Evolutionary conservation across 106 monocot genomes (phyloP), one percentile per base, ranked within the genome.

Genomic region (Allium sativum): DNA sequence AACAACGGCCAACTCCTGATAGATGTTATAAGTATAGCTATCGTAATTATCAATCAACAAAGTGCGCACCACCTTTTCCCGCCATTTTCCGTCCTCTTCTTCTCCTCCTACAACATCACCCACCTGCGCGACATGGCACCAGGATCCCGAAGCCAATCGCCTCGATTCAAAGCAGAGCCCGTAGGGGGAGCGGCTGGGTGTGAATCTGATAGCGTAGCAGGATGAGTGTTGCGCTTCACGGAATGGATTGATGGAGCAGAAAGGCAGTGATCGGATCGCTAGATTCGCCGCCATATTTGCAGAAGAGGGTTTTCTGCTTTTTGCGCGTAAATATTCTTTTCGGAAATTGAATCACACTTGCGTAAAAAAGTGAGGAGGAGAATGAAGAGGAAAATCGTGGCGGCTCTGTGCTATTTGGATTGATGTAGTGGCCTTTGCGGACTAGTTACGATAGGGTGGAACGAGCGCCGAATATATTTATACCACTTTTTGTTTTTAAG

Each of bases 21-120:
- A 98, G 43, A 98, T 88, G 65, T 98, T 98, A 69, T 85, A 92
- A 10, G 98, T 98, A 54, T 98, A 98, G 74, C 98, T 98, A 62
- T 98, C 98, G 54, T 98, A 92, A 75, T 92, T 98, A 53, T 98
- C 92, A 52, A 92, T 85, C 71, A 92, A 53, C 58, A 98, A 70
- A 59, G 98, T 88, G 65, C 88, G 67, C 20, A 92, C 88, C 12
- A 62, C 21, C 42, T 16, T 48, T 21, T 20, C 45, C 62, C 62
- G 46, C 62, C 21, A 44, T 18, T 20, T 10, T 21, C 14, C n/a
- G 17, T 47, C 62, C 46, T 12, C 46, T 42, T 62, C 62, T 12
- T 52, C 51, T 16, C 19, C n/a, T 51, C 7, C 40, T 12, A 11
- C 20, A 12, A 1, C 42, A 21, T 13, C 16, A 15, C 40, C 59